phyloP scores from a whole-genome alignment of 2,329 filamentous ascomycete species.

The Fusarium subglutinans region DNA sequence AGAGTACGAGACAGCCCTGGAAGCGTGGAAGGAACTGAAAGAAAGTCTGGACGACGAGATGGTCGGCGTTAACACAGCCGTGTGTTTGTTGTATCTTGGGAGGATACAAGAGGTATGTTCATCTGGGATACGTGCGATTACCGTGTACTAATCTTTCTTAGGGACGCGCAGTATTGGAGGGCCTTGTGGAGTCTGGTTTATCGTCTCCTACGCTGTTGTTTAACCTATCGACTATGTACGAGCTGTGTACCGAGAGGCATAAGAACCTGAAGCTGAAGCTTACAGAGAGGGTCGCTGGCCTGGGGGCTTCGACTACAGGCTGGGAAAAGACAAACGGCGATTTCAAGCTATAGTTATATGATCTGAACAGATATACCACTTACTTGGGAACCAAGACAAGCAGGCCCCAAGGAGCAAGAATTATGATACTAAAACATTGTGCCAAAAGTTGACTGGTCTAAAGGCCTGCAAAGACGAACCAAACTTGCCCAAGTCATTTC shows the following conservation, averaged over 20 bases:
- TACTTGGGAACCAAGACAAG: not conserved
- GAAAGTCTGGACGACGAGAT: slow-evolving; percentile 67
- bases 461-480: no score
- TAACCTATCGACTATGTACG: slow-evolving; percentile 91
- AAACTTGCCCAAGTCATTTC: not conserved
- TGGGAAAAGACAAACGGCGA: slow-evolving; percentile 78
- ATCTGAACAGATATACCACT: not conserved
- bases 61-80: slow-evolving; percentile 82
- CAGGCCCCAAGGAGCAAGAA: not conserved
- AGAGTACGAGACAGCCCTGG: slow-evolving; percentile 71
- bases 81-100: slow-evolving; percentile 85
- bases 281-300: slow-evolving; percentile 73
- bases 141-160: slow-evolving; percentile 45
- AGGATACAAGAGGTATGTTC: slow-evolving; percentile 72
- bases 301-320: slow-evolving; percentile 65
- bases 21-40: slow-evolving; percentile 65
- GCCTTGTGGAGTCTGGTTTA: slow-evolving; percentile 67
- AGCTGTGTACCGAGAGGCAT: slow-evolving; percentile 84
- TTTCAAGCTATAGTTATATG: slow-evolving; percentile 72
- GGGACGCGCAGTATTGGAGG: slow-evolving; percentile 74
- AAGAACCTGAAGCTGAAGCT: slow-evolving; percentile 75
- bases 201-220: slow-evolving; percentile 85
- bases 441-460: not conserved
- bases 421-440: not conserved
- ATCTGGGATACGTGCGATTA: not conserved